These are phyloP conservation scores for Aquilaria sinensis DNA, from an alignment of 345 rosid species.

Conservation along the genomic window DNA sequence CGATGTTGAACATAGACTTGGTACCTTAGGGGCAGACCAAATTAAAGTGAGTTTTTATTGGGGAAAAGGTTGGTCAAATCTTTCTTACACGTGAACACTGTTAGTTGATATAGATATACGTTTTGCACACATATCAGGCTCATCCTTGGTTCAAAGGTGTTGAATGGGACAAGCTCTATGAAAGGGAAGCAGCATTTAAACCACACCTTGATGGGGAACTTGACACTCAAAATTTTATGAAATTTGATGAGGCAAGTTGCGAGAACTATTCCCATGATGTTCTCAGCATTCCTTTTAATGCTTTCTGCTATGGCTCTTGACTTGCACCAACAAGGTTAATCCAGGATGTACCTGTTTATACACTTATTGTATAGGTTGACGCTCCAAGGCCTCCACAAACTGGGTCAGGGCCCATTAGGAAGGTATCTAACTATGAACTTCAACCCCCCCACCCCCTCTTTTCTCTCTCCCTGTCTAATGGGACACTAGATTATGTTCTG, in stretches of 20 bases:
- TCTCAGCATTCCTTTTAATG: background rate
- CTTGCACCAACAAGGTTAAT: too few relatives aligned
- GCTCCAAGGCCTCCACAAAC: slow-evolving; percentile 62
- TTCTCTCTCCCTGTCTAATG: too few relatives aligned
- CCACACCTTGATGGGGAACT: slow-evolving; percentile 92
- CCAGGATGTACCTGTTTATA: too few relatives aligned
- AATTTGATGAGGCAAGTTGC: slow-evolving; percentile 77
- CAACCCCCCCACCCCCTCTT: too few relatives aligned
- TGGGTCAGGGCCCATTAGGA: slow-evolving; percentile 75
- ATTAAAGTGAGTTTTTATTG: slow-evolving; percentile 53
- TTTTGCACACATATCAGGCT: slow-evolving; percentile 40
- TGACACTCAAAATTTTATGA: slow-evolving; percentile 94
- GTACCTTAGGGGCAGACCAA: slow-evolving; percentile 79
- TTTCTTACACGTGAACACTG: too few relatives aligned
- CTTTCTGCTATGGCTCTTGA: background rate
- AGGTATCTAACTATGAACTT: slow-evolving; percentile 34
- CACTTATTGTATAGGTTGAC: slow-evolving; percentile 39
- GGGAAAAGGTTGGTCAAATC: too few relatives aligned
- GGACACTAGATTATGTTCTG: too few relatives aligned
- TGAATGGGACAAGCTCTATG: slow-evolving; percentile 84
- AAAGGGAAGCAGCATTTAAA: slow-evolving; percentile 91
- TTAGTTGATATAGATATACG: too few relatives aligned
- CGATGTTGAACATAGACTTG: slow-evolving; percentile 85
- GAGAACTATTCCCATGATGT: too few relatives aligned
- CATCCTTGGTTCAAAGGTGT: slow-evolving; percentile 88